Conservation (phyloP, 2,329 filamentous ascomycete genomes). For the Hymenoscyphus occultus region DNA sequence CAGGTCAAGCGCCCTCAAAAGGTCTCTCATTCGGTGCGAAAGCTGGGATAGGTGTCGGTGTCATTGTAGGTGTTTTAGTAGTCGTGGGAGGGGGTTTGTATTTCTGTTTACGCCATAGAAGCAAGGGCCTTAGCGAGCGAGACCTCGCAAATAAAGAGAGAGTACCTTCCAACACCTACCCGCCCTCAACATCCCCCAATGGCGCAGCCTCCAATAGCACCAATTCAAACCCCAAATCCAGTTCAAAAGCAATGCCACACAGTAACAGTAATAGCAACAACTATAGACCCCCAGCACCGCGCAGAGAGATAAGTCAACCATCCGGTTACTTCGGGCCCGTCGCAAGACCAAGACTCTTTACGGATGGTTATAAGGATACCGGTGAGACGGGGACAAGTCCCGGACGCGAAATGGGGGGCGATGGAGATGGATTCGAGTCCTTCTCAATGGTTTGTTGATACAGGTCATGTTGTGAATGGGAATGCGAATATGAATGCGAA, state of each 20-base stretch:
- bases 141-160: no score
- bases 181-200: no score
- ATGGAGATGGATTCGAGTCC: constrained; percentile 51
- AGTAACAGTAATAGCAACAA: neutral
- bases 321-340: constrained; percentile 37
- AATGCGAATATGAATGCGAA: constrained; percentile 6
- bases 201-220: no score
- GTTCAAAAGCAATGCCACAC: neutral
- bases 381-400: constrained; percentile 26
- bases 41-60: constrained; percentile 55
- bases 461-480: constrained; percentile 22
- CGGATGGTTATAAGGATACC: neutral
- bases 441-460: neutral
- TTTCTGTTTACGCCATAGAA: constrained; percentile 46
- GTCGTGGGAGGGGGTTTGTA: constrained; percentile 46
- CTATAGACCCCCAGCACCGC: no score
- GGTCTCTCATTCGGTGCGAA: constrained; percentile 42
- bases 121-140: constrained; percentile 6
- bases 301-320: constrained; percentile 6
- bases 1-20: neutral
- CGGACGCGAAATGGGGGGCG: constrained; percentile 35
- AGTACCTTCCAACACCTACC: no score
- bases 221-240: constrained; percentile 15
- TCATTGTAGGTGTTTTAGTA: constrained; percentile 44
- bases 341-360: constrained; percentile 46